phyloP scores from a whole-genome alignment of 2,329 filamentous ascomycete species.

The Aspergillus vadensis region DNA sequence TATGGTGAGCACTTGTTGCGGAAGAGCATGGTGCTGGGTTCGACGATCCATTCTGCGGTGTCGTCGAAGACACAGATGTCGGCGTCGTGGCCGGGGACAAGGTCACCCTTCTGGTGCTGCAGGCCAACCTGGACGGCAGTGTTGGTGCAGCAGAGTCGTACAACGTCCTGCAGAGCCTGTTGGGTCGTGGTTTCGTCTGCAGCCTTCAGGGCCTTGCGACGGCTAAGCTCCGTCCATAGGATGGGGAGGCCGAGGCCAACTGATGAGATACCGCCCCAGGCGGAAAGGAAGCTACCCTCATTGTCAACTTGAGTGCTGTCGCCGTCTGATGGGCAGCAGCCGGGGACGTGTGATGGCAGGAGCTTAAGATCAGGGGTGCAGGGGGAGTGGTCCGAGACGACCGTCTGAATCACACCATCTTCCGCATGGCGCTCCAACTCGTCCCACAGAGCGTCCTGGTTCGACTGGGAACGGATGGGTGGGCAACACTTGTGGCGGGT shows the following conservation, averaged over 20 bases:
- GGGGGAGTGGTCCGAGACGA: constrained; percentile 94
- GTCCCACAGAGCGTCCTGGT: constrained; percentile 84
- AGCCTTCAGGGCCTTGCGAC: constrained; percentile 55
- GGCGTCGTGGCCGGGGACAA: constrained; percentile 80
- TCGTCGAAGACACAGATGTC: constrained; percentile 95
- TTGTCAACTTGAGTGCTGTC: constrained; percentile 38
- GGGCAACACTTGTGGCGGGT: constrained; percentile 95
- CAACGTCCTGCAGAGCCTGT: constrained; percentile 72
- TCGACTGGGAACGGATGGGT: constrained; percentile 77
- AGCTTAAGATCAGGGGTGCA: constrained; percentile 95
- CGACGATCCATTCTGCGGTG: constrained; percentile 71
- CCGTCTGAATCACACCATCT: constrained; percentile 82
- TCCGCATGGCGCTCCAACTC: constrained; percentile 64
- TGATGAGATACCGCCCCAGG: constrained; percentile 94
- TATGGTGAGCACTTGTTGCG: constrained; percentile 91
- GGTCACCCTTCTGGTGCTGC: constrained; percentile 75
- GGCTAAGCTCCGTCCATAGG: constrained; percentile 74
- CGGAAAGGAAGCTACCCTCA: constrained; percentile 85
- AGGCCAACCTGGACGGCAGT: constrained; percentile 88
- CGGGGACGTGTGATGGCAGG: constrained; percentile 70
- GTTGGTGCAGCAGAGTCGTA: constrained; percentile 80
- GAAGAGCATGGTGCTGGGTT: constrained; percentile 83
- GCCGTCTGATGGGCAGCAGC: constrained; percentile 38
- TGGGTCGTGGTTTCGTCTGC: constrained; percentile 45
- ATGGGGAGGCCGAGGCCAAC: constrained; percentile 92